Evolutionary conservation across 495 filamentous ascomycete genomes (phyloP).

Genomic region (Beverwykella pulmonaria): DNA sequence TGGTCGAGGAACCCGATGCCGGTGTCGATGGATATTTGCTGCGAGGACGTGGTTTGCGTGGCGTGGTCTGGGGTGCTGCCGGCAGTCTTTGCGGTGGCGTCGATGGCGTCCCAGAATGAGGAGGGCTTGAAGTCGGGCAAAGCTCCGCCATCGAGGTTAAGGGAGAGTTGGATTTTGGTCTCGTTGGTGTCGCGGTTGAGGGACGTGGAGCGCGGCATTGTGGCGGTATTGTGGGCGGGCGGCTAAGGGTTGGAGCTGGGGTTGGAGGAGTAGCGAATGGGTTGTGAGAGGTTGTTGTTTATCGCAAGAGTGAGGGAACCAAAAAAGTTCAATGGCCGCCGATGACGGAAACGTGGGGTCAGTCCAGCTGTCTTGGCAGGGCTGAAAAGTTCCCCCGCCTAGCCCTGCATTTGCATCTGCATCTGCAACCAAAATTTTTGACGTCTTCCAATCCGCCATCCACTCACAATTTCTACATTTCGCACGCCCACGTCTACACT

Average conservation of each 20-base stretch:
- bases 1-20: slow-evolving; percentile 99
- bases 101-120: slow-evolving; percentile 54
- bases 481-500: not conserved
- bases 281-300: no score
- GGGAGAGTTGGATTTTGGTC: slow-evolving; percentile 89
- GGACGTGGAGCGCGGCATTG: slow-evolving; percentile 63
- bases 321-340: not conserved
- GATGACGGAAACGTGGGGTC: slow-evolving; percentile 1
- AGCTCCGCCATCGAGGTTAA: slow-evolving; percentile 87
- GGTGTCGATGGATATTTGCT: slow-evolving; percentile 84
- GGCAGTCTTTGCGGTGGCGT: slow-evolving; percentile 45
- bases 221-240: not conserved
- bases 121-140: slow-evolving; percentile 50
- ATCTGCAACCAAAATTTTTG: not conserved
- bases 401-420: not conserved
- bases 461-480: not conserved
- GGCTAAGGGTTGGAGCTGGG: not conserved
- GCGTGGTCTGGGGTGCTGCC: slow-evolving; percentile 67
- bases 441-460: not conserved
- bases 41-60: slow-evolving; percentile 74
- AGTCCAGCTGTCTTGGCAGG: slow-evolving; percentile 15
- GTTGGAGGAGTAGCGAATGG: no score
- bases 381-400: slow-evolving; percentile 11
- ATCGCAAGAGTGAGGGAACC: not conserved
- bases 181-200: slow-evolving; percentile 91